Evolutionary conservation across 2,329 filamentous ascomycete genomes (phyloP).

Genomic region (Penicillium polonicum): DNA sequence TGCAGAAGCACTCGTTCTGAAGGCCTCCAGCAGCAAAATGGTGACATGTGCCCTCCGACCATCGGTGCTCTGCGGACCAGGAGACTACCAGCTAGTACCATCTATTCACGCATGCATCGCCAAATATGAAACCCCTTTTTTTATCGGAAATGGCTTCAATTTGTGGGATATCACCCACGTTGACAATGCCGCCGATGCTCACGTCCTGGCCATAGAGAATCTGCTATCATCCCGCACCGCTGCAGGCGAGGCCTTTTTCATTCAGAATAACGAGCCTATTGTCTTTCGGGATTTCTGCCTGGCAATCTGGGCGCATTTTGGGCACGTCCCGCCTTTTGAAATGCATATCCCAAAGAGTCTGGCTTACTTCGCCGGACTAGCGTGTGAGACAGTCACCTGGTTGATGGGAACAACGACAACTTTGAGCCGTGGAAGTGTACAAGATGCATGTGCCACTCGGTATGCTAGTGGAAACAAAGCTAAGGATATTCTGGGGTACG

Average conservation of each 20-base stretch:
- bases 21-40: conserved; percentile 35
- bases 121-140: conserved; percentile 43
- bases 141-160: conserved; percentile 44
- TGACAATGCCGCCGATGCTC: conserved; percentile 46
- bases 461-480: conserved; percentile 57
- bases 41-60: conserved; percentile 45
- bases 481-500: conserved; percentile 53
- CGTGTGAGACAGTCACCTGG: conserved; percentile 51
- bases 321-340: conserved; percentile 48
- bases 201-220: conserved; percentile 47
- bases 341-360: conserved; percentile 50
- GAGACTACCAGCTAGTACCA: conserved; percentile 44
- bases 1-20: conserved; percentile 44
- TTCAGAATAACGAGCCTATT: conserved; percentile 49
- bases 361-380: conserved; percentile 49
- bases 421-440: conserved; percentile 55
- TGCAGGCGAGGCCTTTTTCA: conserved; percentile 47
- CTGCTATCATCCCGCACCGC: conserved; percentile 41
- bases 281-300: conserved; percentile 47
- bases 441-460: conserved; percentile 53
- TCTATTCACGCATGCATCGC: conserved; percentile 46
- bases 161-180: conserved; percentile 48
- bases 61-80: conserved; percentile 46
- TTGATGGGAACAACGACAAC: conserved; percentile 46
- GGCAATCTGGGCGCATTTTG: conserved; percentile 50